phyloP scores from a whole-genome alignment of 2,329 filamentous ascomycete species.

The Paraphaeosphaeria sporulosa region DNA sequence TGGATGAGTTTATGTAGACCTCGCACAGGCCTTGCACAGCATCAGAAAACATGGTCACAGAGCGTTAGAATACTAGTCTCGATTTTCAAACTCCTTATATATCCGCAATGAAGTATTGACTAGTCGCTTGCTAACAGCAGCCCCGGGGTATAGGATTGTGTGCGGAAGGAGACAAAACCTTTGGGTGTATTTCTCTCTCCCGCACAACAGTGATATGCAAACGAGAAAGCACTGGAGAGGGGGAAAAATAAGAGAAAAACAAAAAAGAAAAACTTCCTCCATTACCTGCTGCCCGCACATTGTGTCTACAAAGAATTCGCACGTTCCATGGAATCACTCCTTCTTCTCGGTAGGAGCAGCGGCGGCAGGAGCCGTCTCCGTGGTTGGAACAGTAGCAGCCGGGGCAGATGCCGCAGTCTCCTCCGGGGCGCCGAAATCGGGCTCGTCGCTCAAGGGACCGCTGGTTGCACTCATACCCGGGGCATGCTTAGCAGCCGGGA shows the following conservation, averaged over 20 bases:
- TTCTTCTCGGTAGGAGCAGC: slow-evolving; percentile 23
- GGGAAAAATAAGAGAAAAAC: not conserved
- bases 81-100: slow-evolving; percentile 14
- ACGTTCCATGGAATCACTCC: slow-evolving; percentile 16
- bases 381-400: slow-evolving; percentile 10
- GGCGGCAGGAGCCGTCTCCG: slow-evolving; percentile 20
- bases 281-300: not conserved
- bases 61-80: not conserved
- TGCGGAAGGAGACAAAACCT: not conserved
- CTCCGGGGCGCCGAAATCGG: slow-evolving; percentile 36
- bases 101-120: slow-evolving; percentile 5
- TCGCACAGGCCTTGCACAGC: not conserved
- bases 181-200: not conserved
- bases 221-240: not conserved
- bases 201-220: slow-evolving; percentile 9
- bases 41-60: not conserved
- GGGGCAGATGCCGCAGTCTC: slow-evolving; percentile 24
- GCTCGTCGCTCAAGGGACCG: slow-evolving; percentile 46
- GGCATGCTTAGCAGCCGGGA: slow-evolving; percentile 38
- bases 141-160: slow-evolving; percentile 11
- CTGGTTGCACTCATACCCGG: slow-evolving; percentile 51
- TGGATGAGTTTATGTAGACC: not conserved
- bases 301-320: not conserved
- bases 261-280: not conserved
- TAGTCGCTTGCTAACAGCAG: slow-evolving; percentile 9